Base-by-base conservation (phyloP, 2,329 filamentous ascomycete species). In the Trichoderma citrinoviride region DNA sequence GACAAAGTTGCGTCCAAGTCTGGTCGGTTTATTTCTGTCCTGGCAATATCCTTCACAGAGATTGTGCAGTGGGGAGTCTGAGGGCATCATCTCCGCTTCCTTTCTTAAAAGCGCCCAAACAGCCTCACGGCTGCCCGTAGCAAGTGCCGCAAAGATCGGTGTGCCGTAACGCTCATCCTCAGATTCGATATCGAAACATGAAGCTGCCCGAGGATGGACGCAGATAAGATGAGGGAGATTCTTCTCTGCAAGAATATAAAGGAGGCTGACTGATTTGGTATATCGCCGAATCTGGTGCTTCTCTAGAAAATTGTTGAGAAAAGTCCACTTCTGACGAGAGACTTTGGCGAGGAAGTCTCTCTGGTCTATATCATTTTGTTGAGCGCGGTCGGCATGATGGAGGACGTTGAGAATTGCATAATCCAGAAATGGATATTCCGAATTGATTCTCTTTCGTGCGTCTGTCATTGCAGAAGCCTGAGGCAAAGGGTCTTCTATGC, bases 131-230 rank as follows among this genome's bases (percentile, higher is more conserved):
- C 29, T 60, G 19, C 27, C 40, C 3, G 6, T 60, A 15, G 44
- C 56, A 1, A 60, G 15, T 1, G 47, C 58, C n/a, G 58, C 58
- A n/a, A 61, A 46, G 15, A 64, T 43, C 14, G 62, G 62, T 15
- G 49, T 44, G 8, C 37, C 44, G 43, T 64, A 64, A 10, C 54
- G 46, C 19, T 64, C 54, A 33, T n/a, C 44, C 37, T 1, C 33
- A 7, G 14, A 1, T 21, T 25, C 33, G 15, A 37, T 3, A 5
- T 46, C 29, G 12, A 55, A 52, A 29, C 12, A 58, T 0, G 14
- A 63, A 3, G 15, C 2, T 12, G 15, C 23, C 0, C 7, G 3
- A 5, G 44, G 21, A 19, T 27, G 44, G 0, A 27, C 15, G 5
- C 15, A 3, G 17, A 64, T 29, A 0, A 64, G 37, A 1, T 40